phyloP scores from a whole-genome alignment of 176 grass and related monocot genomes.

The Musa acuminata region DNA sequence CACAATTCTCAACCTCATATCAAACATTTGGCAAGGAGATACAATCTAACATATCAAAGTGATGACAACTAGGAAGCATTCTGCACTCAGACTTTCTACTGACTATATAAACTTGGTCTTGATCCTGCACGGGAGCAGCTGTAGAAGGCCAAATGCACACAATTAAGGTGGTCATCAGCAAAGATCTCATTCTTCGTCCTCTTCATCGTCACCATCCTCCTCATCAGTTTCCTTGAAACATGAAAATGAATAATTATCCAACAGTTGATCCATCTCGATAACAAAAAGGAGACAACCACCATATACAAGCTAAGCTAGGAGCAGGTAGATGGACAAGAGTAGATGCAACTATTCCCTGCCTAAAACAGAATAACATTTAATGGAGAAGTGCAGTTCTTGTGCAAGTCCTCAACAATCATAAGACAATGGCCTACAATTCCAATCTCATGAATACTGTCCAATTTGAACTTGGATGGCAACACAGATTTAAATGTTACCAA shows the following conservation, averaged over 20 bases:
- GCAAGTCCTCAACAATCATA: too few relatives aligned
- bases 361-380: too few relatives aligned
- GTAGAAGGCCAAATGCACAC: background rate
- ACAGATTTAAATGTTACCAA: too few relatives aligned
- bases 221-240: slow-evolving; percentile 6
- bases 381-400: too few relatives aligned
- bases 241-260: background rate
- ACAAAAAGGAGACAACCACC: too few relatives aligned
- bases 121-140: background rate
- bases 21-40: background rate
- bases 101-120: background rate
- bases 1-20: background rate
- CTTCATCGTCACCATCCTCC: slow-evolving; percentile 10
- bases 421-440: too few relatives aligned
- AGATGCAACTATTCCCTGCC: background rate
- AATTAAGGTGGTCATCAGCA: background rate
- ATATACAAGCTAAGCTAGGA: background rate
- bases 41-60: background rate
- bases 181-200: background rate
- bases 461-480: too few relatives aligned
- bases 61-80: background rate
- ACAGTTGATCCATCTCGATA: background rate
- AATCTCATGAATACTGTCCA: too few relatives aligned
- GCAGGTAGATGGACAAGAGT: background rate
- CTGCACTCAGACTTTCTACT: background rate